Evolutionary conservation across 108 stramenopile species (phyloP).

Genomic region (Cyclotella cryptica): DNA sequence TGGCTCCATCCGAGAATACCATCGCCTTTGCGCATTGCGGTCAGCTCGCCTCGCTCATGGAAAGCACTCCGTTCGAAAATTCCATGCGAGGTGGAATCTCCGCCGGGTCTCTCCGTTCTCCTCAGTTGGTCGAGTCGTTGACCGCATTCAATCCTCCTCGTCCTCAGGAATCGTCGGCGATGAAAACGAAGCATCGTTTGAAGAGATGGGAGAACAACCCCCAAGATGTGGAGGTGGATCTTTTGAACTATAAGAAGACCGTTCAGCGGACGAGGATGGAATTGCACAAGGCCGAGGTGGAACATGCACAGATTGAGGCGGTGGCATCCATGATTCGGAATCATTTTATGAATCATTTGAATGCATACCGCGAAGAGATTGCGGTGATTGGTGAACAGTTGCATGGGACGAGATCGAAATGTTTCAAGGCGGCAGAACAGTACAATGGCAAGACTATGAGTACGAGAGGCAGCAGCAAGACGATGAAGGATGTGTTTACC

Average conservation of each 20-base stretch:
- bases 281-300: slow-evolving; percentile 62
- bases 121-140: slow-evolving; percentile 68
- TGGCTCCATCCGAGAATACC: slow-evolving; percentile 40
- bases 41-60: slow-evolving; percentile 47
- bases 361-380: slow-evolving; percentile 62
- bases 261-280: slow-evolving; percentile 78
- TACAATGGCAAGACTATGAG: slow-evolving; percentile 49
- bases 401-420: slow-evolving; percentile 49
- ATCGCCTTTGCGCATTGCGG: slow-evolving; percentile 48
- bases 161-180: slow-evolving; percentile 82
- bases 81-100: slow-evolving; percentile 21
- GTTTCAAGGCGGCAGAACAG: slow-evolving; percentile 69
- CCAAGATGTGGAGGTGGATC: slow-evolving; percentile 76
- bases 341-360: slow-evolving; percentile 70
- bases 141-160: slow-evolving; percentile 87
- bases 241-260: slow-evolving; percentile 81
- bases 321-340: slow-evolving; percentile 65
- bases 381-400: slow-evolving; percentile 60
- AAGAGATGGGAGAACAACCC: slow-evolving; percentile 85
- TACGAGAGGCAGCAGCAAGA: slow-evolving; percentile 31
- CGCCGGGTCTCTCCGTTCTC: slow-evolving; percentile 33
- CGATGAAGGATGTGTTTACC: slow-evolving; percentile 73
- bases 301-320: slow-evolving; percentile 66
- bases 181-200: slow-evolving; percentile 84
- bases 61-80: slow-evolving; percentile 47